phyloP scores from a whole-genome alignment of 2,329 filamentous ascomycete genomes.

The Fonsecaea monophora region DNA sequence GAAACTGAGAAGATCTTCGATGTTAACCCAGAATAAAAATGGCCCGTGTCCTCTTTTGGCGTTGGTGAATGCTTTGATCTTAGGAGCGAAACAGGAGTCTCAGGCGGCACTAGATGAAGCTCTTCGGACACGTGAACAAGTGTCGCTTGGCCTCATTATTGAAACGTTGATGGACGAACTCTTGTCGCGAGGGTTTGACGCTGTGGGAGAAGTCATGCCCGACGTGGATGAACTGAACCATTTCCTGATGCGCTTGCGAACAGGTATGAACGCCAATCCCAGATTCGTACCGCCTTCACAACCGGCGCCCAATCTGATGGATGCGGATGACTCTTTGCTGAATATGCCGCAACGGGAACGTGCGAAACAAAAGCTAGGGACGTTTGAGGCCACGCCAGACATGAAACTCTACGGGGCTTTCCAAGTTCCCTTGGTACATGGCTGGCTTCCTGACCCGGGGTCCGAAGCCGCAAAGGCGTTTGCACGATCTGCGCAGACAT shows the following conservation, averaged over 20 bases:
- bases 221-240: conserved; percentile 87
- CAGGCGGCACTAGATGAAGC: conserved; percentile 78
- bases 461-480: conserved; percentile 72
- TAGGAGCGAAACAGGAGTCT: conserved; percentile 74
- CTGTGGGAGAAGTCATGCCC: conserved; percentile 65
- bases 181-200: conserved; percentile 74
- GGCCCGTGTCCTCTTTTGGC: conserved; percentile 93
- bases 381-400: conserved; percentile 85
- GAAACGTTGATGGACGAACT: conserved; percentile 93
- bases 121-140: conserved; percentile 79
- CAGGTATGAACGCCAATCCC: conserved; percentile 98
- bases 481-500: conserved; percentile 76
- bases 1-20: conserved; percentile 78
- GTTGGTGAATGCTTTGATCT: conserved; percentile 86
- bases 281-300: conserved; percentile 71
- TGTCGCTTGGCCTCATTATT: conserved; percentile 82
- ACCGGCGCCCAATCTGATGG: conserved; percentile 53
- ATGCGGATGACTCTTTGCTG: conserved; percentile 40
- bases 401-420: conserved; percentile 93
- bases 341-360: conserved; percentile 28
- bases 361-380: conserved; percentile 60
- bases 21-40: conserved; percentile 91
- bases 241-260: conserved; percentile 87
- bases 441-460: conserved; percentile 77
- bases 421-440: conserved; percentile 85